phyloP scores from a whole-genome alignment of 2,329 filamentous ascomycete species.

The Stachybotrys chartarum region DNA sequence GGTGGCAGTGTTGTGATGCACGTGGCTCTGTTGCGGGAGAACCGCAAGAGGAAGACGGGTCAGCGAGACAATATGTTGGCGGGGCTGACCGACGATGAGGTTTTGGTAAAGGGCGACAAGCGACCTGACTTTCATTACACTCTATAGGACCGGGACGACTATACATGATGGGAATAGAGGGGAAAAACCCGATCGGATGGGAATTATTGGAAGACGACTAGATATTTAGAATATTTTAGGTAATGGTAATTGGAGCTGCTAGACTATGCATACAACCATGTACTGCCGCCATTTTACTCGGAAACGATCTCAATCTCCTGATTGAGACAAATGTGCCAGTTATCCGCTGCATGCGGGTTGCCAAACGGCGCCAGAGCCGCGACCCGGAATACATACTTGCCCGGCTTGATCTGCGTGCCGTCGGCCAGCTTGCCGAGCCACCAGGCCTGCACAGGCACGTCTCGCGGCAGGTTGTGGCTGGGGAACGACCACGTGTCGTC shows the following conservation, averaged over 20 bases:
- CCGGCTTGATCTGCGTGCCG: constrained; percentile 13
- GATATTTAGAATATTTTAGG: too few relatives aligned
- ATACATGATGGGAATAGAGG: background rate
- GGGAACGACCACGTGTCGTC: constrained; percentile 14
- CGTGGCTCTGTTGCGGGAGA: constrained; percentile 49
- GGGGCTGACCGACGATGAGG: background rate
- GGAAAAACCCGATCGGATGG: background rate
- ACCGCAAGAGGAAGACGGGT: constrained; percentile 47
- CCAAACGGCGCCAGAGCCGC: constrained; percentile 17
- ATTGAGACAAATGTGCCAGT: constrained; percentile 16
- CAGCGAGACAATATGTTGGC: background rate
- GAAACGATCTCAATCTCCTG: background rate
- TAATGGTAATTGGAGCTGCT: too few relatives aligned
- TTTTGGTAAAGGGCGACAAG: background rate
- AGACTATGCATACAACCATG: background rate
- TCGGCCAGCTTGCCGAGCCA: constrained; percentile 19
- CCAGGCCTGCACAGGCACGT: constrained; percentile 8
- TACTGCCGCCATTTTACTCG: background rate
- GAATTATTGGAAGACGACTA: too few relatives aligned
- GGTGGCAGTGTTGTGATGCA: constrained; percentile 57
- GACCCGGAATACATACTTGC: constrained; percentile 14
- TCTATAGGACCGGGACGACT: background rate
- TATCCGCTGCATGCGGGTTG: constrained; percentile 5
- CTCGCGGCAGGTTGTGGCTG: constrained; percentile 8
- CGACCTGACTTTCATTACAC: background rate